Evolutionary conservation across 164 flowering plant genomes (phyloP).

Genomic region (Tetracentron sinense): DNA sequence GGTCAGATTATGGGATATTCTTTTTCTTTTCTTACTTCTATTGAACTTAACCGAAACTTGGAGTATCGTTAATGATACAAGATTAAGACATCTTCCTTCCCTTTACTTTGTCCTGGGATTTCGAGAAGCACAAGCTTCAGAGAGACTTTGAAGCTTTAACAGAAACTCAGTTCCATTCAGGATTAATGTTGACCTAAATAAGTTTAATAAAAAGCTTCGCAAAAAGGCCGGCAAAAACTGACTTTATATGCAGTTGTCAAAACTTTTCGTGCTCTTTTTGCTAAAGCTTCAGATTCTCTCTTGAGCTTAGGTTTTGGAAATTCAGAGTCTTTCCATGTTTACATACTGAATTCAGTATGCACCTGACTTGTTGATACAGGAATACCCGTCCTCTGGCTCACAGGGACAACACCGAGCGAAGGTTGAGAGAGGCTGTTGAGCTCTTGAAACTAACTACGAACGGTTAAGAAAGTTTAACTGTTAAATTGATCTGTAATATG

Average conservation of each 20-base stretch:
- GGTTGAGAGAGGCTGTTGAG: slow-evolving; percentile 55
- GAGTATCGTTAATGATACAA: neutral
- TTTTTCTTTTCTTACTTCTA: neutral
- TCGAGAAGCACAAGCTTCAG: no score
- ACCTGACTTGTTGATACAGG: slow-evolving; percentile 28
- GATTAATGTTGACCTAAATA: no score
- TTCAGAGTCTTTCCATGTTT: no score
- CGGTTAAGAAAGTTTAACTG: slow-evolving; percentile 9
- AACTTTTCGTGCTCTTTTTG: no score
- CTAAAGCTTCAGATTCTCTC: no score
- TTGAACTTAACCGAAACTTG: neutral
- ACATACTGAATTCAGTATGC: neutral
- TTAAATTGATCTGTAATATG: neutral
- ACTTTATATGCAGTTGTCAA: no score
- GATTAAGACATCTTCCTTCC: neutral
- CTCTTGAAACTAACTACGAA: slow-evolving; percentile 39
- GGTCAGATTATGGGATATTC: slow-evolving; percentile 33
- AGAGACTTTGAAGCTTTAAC: no score
- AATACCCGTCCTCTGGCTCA: slow-evolving; percentile 27
- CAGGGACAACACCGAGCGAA: slow-evolving; percentile 48
- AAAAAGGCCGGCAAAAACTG: no score
- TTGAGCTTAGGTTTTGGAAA: no score
- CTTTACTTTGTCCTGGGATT: neutral
- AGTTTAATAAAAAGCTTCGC: no score
- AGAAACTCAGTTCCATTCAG: no score